A percentile compares a stretch with the other conserved stretches of the same genome.
Conservation (phyloP, 1,284 basidiomycete species). For the Ustilago curta region DNA sequence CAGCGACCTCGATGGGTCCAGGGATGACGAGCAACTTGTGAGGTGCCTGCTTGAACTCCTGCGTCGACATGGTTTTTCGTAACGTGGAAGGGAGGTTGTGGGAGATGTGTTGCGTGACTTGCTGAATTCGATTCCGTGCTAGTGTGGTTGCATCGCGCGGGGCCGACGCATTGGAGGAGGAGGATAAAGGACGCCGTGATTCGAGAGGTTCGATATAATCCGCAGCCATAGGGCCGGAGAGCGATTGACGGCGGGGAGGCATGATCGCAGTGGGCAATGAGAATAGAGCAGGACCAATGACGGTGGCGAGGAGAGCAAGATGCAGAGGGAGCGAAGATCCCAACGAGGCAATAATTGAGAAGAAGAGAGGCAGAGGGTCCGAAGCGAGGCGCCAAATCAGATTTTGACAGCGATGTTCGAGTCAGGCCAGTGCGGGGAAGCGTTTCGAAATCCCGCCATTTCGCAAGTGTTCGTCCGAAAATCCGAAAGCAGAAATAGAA, state of each 20-base stretch:
- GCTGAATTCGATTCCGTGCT: slow-evolving; percentile 39
- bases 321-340: background rate
- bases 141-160: slow-evolving; percentile 24
- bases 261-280: slow-evolving; percentile 8
- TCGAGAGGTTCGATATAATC: slow-evolving; percentile 21
- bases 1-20: slow-evolving; percentile 83
- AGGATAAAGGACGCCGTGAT: slow-evolving; percentile 32
- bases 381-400: background rate
- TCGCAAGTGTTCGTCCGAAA: slow-evolving; percentile 32
- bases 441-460: background rate
- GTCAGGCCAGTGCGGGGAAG: slow-evolving; percentile 23
- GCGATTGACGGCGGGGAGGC: slow-evolving; percentile 36
- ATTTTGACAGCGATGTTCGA: slow-evolving; percentile 12
- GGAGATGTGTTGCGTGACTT: slow-evolving; percentile 42
- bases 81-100: slow-evolving; percentile 51
- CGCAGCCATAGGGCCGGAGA: slow-evolving; percentile 34
- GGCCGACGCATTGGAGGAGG: slow-evolving; percentile 6
- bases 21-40: slow-evolving; percentile 74
- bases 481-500: slow-evolving; percentile 13
- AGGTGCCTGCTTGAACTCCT: slow-evolving; percentile 62
- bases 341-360: background rate
- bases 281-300: background rate
- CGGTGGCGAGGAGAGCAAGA: background rate
- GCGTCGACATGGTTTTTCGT: slow-evolving; percentile 45
- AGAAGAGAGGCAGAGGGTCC: background rate